Evolutionary conservation across 129 eudicot genomes (phyloP).

Genomic region (Flaveria linearis): DNA sequence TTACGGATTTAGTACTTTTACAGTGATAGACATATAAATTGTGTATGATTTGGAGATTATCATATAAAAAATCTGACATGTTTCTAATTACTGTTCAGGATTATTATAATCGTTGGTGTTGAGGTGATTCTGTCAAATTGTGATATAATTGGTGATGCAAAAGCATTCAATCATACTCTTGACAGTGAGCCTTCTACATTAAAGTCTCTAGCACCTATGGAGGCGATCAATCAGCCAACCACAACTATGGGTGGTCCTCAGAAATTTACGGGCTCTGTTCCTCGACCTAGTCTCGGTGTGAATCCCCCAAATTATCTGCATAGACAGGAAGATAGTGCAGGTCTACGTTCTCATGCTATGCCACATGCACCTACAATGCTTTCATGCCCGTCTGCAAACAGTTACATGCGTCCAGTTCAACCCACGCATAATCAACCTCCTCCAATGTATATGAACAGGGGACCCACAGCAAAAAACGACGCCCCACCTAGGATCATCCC

Average conservation of each 20-base stretch:
- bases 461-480: conserved; percentile 71
- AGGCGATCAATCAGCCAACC: conserved; percentile 48
- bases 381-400: conserved; percentile 50
- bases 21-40: conserved; percentile 1
- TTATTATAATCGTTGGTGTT: conserved; percentile 54
- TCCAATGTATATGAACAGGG: conserved; percentile 69
- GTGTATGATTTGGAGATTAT: background rate
- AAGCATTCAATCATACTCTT: conserved; percentile 25
- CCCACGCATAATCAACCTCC: conserved; percentile 59
- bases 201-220: conserved; percentile 41
- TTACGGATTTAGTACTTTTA: background rate
- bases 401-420: conserved; percentile 55
- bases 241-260: conserved; percentile 31
- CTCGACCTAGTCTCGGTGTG: conserved; percentile 38
- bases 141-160: conserved; percentile 65
- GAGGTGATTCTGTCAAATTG: conserved; percentile 51
- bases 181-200: conserved; percentile 37
- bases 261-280: conserved; percentile 33
- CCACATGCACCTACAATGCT: conserved; percentile 5
- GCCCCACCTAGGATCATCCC: conserved; percentile 67
- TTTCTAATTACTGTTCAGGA: conserved; percentile 34
- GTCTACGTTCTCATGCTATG: conserved; percentile 40
- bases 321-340: conserved; percentile 35
- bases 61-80: conserved; percentile 3
- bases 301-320: conserved; percentile 38